Base-by-base conservation (phyloP, 306 rosid genomes). In the Calophaca sinica region DNA sequence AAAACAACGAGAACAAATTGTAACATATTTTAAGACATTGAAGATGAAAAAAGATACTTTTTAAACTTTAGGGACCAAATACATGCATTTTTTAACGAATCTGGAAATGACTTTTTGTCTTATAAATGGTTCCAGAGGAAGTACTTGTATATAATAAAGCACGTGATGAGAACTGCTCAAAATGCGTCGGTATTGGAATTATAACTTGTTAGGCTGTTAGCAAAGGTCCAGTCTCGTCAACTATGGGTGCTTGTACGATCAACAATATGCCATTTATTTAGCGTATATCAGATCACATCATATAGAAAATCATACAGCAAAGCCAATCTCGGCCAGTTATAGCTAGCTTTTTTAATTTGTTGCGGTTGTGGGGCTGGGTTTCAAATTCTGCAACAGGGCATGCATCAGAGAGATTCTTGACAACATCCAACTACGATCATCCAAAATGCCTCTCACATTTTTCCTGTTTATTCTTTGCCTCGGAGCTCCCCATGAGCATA, bases 191-290 rank as follows among this genome's bases (percentile, higher is more conserved):
- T 8, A 65, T 45, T 54, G 57, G 74, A 67, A 62, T 62, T 15
- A 32, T 51, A 53, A 72, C 5, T 11, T 72, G 87, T 61, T 70
- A 55, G 79, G 84, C 51, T 80, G 66, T 74, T 70, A 68, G 39
- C 45, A 41, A 76, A 59, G 65, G 76, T 62, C 55, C 5, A 80
- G 82, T 84, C 82, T 72, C 15, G 6, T 76, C 84, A 31, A 65
- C 48, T 46, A 73, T 76, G 82, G 63, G 62, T 76, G 76, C 79
- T 68, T 14, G 73, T 42, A 42, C 58, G 7, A 12, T 52, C 29
- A 54, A 26, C 1, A 41, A 8, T 20, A 20, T 75, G 35, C 29
- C 36, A 55, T 11, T 52, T 7, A 7, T 38, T 15, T 49, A 3
- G 28, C 2, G 59, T 7, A 42, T 60, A 57, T 10, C 11, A 69